Evolutionary conservation across 306 rosid genomes (phyloP).

Genomic region (Gastrolobium villosum): DNA sequence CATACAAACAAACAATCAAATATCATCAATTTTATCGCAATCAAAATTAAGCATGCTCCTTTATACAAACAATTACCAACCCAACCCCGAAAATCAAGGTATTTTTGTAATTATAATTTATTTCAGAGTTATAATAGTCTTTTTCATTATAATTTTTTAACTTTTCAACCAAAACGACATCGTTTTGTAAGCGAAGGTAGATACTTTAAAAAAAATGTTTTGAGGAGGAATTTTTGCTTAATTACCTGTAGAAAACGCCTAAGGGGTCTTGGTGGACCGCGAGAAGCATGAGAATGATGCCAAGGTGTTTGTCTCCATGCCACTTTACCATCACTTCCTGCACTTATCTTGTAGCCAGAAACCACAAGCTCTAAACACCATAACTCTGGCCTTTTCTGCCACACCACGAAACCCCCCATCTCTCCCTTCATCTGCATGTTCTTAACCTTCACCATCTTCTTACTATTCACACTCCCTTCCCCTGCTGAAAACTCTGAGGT

Average conservation of each 20-base stretch:
- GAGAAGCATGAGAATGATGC: conserved; percentile 98
- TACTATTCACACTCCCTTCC: conserved; percentile 56
- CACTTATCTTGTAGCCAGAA: conserved; percentile 88
- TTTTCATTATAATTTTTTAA: too few relatives aligned
- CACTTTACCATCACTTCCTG: conserved; percentile 91
- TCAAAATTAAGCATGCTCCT: conserved; percentile 49
- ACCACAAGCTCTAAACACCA: conserved; percentile 94
- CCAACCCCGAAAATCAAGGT: too few relatives aligned
- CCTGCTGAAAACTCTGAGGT: conserved; percentile 75
- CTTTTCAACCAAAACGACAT: too few relatives aligned
- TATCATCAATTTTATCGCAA: conserved; percentile 3
- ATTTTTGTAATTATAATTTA: too few relatives aligned
- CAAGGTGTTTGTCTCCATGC: conserved; percentile 99
- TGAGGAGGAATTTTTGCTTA: not conserved
- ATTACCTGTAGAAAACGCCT: conserved; percentile 85
- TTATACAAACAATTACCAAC: not conserved
- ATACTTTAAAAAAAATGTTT: too few relatives aligned
- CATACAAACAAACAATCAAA: conserved; percentile 26
- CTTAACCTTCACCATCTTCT: conserved; percentile 64
- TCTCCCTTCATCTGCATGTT: conserved; percentile 66
- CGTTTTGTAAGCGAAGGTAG: too few relatives aligned
- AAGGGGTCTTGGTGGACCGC: conserved; percentile 95
- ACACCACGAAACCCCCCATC: conserved; percentile 91
- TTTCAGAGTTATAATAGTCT: too few relatives aligned
- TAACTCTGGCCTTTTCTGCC: conserved; percentile 86